Conservation (phyloP, 2,329 filamentous ascomycete species). For the Aspergillus chevalieri region DNA sequence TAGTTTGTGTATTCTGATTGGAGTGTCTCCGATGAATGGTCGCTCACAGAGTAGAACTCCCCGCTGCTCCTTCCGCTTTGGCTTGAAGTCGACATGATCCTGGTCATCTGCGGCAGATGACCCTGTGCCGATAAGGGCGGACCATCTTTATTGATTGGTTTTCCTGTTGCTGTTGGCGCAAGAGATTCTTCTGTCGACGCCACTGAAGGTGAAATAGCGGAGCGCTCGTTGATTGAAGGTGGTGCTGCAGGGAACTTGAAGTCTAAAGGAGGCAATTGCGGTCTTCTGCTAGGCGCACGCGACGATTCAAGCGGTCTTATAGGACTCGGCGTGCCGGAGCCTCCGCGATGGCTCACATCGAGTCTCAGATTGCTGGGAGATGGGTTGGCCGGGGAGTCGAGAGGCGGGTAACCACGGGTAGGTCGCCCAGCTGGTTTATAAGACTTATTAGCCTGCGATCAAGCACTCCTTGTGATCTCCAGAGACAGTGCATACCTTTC, state of each 20-base stretch:
- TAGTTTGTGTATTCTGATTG: slow-evolving; percentile 72
- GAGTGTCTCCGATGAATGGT: slow-evolving; percentile 88
- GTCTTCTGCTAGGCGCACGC: slow-evolving; percentile 34
- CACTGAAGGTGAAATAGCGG: slow-evolving; percentile 23
- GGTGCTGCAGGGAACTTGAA: slow-evolving; percentile 53
- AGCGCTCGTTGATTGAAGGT: slow-evolving; percentile 27
- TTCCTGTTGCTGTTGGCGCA: slow-evolving; percentile 10
- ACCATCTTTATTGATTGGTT: slow-evolving; percentile 17
- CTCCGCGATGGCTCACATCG: slow-evolving; percentile 25
- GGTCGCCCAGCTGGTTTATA: slow-evolving; percentile 26
- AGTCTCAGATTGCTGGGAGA: slow-evolving; percentile 24
- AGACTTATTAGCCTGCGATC: background rate
- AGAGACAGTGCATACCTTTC: slow-evolving; percentile 28
- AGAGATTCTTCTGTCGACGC: slow-evolving; percentile 21
- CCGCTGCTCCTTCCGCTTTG: slow-evolving; percentile 78
- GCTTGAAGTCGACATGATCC: slow-evolving; percentile 70
- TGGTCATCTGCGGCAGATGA: slow-evolving; percentile 46
- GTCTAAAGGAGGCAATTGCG: slow-evolving; percentile 35
- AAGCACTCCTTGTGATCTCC: background rate
- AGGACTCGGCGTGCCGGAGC: slow-evolving; percentile 25
- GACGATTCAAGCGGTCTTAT: slow-evolving; percentile 33
- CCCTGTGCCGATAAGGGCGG: slow-evolving; percentile 20
- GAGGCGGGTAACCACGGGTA: slow-evolving; percentile 25
- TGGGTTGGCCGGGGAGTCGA: slow-evolving; percentile 26
- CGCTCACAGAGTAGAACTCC: slow-evolving; percentile 92